Percentiles rank a stretch among this genome's conserved stretches.
phyloP scores from a whole-genome alignment of 164 flowering plant genomes.

The Akebia trifoliata region DNA sequence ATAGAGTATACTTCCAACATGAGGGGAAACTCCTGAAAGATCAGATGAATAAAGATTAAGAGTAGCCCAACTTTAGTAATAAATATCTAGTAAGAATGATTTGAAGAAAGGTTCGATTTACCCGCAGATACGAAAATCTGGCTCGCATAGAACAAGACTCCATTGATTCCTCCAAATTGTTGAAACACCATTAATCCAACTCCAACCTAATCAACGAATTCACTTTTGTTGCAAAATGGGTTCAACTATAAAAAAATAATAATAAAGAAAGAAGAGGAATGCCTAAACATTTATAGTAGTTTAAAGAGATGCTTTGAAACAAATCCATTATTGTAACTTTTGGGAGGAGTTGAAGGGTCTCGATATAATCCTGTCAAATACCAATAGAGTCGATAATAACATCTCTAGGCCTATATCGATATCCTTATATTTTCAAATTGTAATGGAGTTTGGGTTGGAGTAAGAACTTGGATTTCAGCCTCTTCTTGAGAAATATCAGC shows the following conservation, averaged over 20 bases:
- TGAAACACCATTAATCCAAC: slow-evolving; percentile 56
- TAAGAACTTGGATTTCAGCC: slow-evolving; percentile 57
- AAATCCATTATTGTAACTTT: slow-evolving; percentile 45
- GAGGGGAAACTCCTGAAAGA: slow-evolving; percentile 55
- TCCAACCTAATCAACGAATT: slow-evolving; percentile 36
- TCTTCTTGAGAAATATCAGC: slow-evolving; percentile 62
- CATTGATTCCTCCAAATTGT: slow-evolving; percentile 59
- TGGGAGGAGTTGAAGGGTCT: slow-evolving; percentile 38
- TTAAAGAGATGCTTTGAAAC: slow-evolving; percentile 35
- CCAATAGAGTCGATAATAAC: too few species aligned
- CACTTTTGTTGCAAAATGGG: too few species aligned
- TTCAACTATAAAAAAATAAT: too few species aligned
- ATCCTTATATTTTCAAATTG: neutral
- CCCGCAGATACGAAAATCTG: slow-evolving; percentile 71
- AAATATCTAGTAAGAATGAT: neutral
- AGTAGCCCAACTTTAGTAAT: neutral
- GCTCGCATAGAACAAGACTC: slow-evolving; percentile 55
- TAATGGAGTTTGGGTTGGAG: too few species aligned
- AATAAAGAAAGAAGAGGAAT: too few species aligned
- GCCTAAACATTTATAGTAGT: too few species aligned
- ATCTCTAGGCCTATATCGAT: neutral
- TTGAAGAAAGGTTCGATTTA: too few species aligned
- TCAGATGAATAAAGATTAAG: neutral
- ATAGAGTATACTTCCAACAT: slow-evolving; percentile 37
- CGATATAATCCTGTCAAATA: slow-evolving; percentile 38